A percentile compares a stretch with the other conserved stretches of the same genome.
Conservation (phyloP, 169 alveolate species). For the Eimeria nieschulzi region DNA sequence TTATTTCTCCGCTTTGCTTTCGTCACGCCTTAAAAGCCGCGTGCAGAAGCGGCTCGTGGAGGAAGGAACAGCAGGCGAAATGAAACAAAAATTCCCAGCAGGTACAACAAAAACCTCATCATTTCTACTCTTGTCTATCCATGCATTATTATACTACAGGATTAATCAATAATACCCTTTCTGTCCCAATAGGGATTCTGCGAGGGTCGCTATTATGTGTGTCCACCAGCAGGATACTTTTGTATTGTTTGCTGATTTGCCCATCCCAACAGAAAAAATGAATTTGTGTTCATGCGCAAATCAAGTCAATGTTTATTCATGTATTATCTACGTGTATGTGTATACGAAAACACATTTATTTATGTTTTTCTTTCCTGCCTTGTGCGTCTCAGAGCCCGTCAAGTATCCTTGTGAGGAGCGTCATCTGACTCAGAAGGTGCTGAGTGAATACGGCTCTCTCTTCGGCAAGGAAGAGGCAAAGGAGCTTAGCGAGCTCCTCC, state of each 20-base stretch:
- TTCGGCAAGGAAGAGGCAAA: conserved; percentile 60
- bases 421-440: conserved; percentile 31
- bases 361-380: neutral
- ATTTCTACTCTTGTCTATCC: neutral
- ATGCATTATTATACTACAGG: neutral
- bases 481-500: conserved; percentile 52
- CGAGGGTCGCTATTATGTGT: neutral
- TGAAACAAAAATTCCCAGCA: conserved; percentile 17
- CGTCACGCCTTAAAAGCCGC: conserved; percentile 68
- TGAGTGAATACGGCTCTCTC: conserved; percentile 41
- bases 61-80: conserved; percentile 6
- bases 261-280: too few species aligned
- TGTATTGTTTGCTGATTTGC: too few species aligned
- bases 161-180: neutral
- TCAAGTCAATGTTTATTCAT: too few species aligned
- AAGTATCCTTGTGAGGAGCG: conserved; percentile 70
- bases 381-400: conserved; percentile 59
- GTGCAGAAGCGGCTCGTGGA: conserved; percentile 67
- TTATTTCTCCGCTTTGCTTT: conserved; percentile 51
- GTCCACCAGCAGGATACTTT: too few species aligned
- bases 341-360: neutral
- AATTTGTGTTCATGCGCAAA: too few species aligned
- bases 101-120: neutral
- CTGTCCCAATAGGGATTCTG: neutral
- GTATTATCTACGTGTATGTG: too few species aligned